Percentiles rank a stretch among this genome's conserved stretches.
Conservation (phyloP, 2,329 filamentous ascomycete species). For the Colletotrichum sidae region DNA sequence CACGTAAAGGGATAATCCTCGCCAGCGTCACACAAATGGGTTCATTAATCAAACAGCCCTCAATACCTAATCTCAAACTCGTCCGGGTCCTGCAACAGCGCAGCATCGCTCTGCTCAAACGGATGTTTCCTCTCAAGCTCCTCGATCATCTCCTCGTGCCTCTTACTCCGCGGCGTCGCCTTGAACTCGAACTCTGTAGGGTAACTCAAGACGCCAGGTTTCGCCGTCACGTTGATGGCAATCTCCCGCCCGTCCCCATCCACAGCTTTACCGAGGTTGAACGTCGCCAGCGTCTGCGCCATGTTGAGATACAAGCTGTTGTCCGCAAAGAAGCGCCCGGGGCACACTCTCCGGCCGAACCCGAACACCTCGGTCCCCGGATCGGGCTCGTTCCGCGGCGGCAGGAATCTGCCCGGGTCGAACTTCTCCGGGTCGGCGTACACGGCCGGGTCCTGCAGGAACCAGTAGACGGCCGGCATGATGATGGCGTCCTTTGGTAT, state of each 20-base stretch:
- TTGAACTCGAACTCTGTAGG: conserved; percentile 26
- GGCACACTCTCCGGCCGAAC: conserved; percentile 51
- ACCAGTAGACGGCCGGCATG: conserved; percentile 43
- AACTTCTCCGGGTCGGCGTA: conserved; percentile 61
- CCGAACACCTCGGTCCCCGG: conserved; percentile 46
- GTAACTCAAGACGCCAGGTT: conserved; percentile 31
- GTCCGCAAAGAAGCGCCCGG: conserved; percentile 48
- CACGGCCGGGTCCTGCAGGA: conserved; percentile 74
- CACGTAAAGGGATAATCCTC: too few relatives aligned
- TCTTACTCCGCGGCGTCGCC: conserved; percentile 20
- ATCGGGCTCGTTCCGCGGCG: conserved; percentile 44
- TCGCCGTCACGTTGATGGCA: conserved; percentile 13
- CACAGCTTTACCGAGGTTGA: conserved; percentile 50
- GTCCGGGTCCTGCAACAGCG: conserved; percentile 1
- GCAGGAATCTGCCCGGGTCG: conserved; percentile 48
- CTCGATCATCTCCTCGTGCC: conserved; percentile 20
- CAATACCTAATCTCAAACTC: conserved; percentile 7
- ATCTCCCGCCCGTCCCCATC: conserved; percentile 45
- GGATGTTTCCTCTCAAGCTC: conserved; percentile 21
- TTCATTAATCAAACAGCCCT: background rate
- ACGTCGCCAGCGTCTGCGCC: conserved; percentile 54
- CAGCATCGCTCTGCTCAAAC: conserved; percentile 23
- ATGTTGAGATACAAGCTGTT: conserved; percentile 44
- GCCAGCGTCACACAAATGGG: too few relatives aligned
- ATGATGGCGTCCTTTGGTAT: conserved; percentile 28